A percentile compares a stretch with the other conserved stretches of the same genome.
phyloP scores from a whole-genome alignment of 208 protist genomes.

The Leishmania guyanensis region DNA sequence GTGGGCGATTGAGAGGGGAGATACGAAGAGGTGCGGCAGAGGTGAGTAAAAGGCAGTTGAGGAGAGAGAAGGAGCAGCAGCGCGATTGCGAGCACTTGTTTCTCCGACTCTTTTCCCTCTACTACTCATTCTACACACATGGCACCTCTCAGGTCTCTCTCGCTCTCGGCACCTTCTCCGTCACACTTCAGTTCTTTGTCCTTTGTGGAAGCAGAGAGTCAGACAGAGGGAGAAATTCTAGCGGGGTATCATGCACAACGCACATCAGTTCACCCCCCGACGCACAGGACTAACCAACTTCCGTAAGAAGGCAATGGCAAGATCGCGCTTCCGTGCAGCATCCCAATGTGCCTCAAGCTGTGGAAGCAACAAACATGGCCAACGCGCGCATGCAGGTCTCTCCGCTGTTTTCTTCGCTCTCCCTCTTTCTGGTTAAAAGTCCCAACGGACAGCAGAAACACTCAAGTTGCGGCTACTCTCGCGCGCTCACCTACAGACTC shows the following conservation, averaged over 20 bases:
- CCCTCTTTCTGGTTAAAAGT: not conserved
- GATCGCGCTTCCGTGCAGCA: not conserved
- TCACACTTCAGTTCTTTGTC: conserved; percentile 47
- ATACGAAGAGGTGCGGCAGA: not conserved
- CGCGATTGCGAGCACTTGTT: not conserved
- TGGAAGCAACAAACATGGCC: not conserved
- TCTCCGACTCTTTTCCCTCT: not conserved
- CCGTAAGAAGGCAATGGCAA: not conserved
- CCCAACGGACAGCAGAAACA: not conserved
- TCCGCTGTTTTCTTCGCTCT: too few species aligned
- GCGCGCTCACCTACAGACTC: not conserved
- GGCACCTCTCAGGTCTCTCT: not conserved
- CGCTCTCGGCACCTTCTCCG: not conserved
- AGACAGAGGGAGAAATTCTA: not conserved
- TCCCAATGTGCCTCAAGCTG: not conserved
- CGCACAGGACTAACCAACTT: not conserved
- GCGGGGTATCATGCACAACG: not conserved
- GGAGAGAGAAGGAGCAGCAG: not conserved
- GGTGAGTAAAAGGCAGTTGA: not conserved
- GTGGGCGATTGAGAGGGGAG: not conserved
- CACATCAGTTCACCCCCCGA: not conserved
- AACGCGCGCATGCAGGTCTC: not conserved
- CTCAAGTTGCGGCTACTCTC: not conserved
- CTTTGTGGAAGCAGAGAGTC: conserved; percentile 13
- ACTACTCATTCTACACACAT: not conserved